Evolutionary conservation across 495 filamentous ascomycete genomes (phyloP), one percentile per base, ranked within the genome.

Genomic region (Pseudoneurospora amorphoporcata): DNA sequence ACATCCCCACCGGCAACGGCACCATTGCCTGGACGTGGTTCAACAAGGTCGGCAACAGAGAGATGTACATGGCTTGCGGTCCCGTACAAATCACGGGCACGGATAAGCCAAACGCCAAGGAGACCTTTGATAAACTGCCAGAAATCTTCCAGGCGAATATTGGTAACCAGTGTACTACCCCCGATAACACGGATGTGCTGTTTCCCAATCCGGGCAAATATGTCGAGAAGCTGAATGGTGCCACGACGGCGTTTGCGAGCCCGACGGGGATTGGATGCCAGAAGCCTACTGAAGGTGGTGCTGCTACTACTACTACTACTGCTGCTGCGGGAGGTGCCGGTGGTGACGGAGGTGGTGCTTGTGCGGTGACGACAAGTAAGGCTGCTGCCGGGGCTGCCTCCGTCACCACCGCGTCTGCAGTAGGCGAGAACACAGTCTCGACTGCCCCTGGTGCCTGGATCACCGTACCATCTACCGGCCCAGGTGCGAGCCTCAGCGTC

Each of bases 11-110:
- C 39, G 90, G 90, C 10, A 83, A 86, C 68, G 91, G 90, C n/a
- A 88, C 89, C 1, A 85, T 97, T 43, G 89, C 91, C 7, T 97
- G 92, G 85, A 91, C 91, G 14, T 97, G 94, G 94, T 94, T 92
- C 86, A 97, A 97, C 86, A 90, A 90, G 73, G 81, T 94, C 68
- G 92, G 93, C 69, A 92, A 94, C 80, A 86, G 92, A 12, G 94
- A 97, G 79, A 90, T 95, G 88, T 97, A 97, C 86, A 95, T 94
- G 92, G 92, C 93, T 84, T 97, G 94, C 72, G 90, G 89, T 5
- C 87, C 90, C 35, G 85, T 95, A n/a, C 87, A 85, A 14, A 86
- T 97, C 76, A 83, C 68, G 0, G 78, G 76, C 45, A 16, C 23
- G 23, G 47, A 61, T 3, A 61, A 61, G 23, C 47, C 47, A 6